Evolutionary conservation across 345 rosid species (phyloP), one percentile per base, ranked within the genome.

Genomic region (Barbarea vulgaris): DNA sequence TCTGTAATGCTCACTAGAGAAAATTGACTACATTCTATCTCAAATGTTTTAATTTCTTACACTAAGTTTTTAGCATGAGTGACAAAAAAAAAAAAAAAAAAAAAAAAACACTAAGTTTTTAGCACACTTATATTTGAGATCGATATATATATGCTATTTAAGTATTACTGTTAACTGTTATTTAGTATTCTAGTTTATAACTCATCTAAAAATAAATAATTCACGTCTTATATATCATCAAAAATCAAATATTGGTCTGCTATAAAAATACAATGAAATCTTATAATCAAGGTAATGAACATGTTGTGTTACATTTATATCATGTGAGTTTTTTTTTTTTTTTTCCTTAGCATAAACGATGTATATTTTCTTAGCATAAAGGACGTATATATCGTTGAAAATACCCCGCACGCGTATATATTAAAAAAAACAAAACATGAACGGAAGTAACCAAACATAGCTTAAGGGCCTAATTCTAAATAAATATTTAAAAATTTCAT

Each of bases 391-490:
- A 15, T 5, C 9, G n/a, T 50, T 36, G 39, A 37, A 36, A 17
- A 34, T 7, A 9, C 21, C 37, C 4, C 27, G 28, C 0, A 4
- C 10, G 22, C 4, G 52, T 0, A 5, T 55, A 19, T 15, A 17
- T 13, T 36, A 57, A 47, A 67, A 75, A 75, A 48, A 60, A 58
- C 54, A 75, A 67, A 67, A 37, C 14, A 59, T 33, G 44, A 33
- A 18, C n/a, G 46, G 15, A 34, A n/a, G 31, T 39, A 25, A 46
- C 66, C 52, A 25, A 74, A 27, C 66, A 66, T 46, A 56, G 22
- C 9, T 50, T 3, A 52, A 39, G 6, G 42, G 33, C 72, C 67
- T 67, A 75, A 48, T 67, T 50, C 33, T 10, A 14, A 21, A 39
- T 4, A 56, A 42, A 21, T 19, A 22, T 19, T 46, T 11, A 15